Conservation (phyloP, 2,329 filamentous ascomycete species). For the Ceratocystiopsis brevicomis region DNA sequence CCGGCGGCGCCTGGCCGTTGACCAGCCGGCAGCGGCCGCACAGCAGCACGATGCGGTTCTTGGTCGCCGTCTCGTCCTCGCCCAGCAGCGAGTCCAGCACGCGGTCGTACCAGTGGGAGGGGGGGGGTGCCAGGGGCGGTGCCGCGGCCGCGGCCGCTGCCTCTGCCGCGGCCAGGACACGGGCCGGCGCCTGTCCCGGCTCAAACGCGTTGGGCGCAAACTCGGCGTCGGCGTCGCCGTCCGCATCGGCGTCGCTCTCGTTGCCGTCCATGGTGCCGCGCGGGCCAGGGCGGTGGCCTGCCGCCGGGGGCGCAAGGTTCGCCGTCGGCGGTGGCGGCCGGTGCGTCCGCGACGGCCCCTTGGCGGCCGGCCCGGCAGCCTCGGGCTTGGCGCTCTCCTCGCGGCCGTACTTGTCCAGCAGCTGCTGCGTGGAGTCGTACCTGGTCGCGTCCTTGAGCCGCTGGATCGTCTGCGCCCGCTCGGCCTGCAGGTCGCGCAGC, state of each 20-base stretch:
- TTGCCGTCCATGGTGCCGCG: background rate
- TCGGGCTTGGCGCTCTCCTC: constrained; percentile 30
- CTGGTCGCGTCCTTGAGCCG: constrained; percentile 89
- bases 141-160: constrained; percentile 10
- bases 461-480: constrained; percentile 75
- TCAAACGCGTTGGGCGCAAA: constrained; percentile 58
- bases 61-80: constrained; percentile 82
- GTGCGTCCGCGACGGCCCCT: constrained; percentile 22
- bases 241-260: background rate
- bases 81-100: constrained; percentile 82
- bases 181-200: constrained; percentile 9
- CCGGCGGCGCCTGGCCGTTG: constrained; percentile 88
- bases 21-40: constrained; percentile 69
- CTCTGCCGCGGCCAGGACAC: constrained; percentile 2
- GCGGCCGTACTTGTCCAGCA: constrained; percentile 86
- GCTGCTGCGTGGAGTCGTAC: constrained; percentile 82
- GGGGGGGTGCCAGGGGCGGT: too few species aligned
- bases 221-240: constrained; percentile 32
- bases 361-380: constrained; percentile 1
- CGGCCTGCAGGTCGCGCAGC: constrained; percentile 56
- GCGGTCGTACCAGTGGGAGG: constrained; percentile 76
- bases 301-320: constrained; percentile 42
- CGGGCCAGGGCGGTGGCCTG: constrained; percentile 6
- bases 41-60: constrained; percentile 77
- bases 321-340: constrained; percentile 42